A percentile compares a stretch with the other conserved stretches of the same genome.
phyloP scores from a whole-genome alignment of 2,329 filamentous ascomycete species.

The Nothophoma quercina region DNA sequence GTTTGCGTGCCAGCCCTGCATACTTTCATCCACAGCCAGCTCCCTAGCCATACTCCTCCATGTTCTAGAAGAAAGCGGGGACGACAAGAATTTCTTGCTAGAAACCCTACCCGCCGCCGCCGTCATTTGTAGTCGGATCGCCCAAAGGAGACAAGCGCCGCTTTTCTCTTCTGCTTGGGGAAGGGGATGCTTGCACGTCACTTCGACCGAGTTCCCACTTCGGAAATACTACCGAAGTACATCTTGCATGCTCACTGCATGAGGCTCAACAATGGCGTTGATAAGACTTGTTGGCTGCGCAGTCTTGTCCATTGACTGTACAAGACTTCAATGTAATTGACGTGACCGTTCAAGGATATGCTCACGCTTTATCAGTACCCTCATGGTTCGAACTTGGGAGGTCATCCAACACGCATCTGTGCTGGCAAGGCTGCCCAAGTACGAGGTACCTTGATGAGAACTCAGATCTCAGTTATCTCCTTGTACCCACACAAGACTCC shows the following conservation, averaged over 20 bases:
- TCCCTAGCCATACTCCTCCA: slow-evolving; percentile 11
- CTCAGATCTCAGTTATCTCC: no score
- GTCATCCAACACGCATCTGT: no score
- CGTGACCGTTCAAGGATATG: no score
- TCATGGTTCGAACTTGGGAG: no score
- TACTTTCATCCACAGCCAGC: slow-evolving; percentile 2
- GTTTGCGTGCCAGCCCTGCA: slow-evolving; percentile 3
- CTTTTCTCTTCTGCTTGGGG: no score
- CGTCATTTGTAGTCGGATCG: slow-evolving; percentile 8
- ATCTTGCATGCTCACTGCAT: slow-evolving; percentile 4
- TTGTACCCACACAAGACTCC: no score
- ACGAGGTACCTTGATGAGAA: no score
- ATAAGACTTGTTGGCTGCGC: neutral
- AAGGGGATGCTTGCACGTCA: slow-evolving; percentile 18
- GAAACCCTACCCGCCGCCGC: slow-evolving; percentile 20
- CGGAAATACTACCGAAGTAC: slow-evolving; percentile 9
- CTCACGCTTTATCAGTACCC: no score
- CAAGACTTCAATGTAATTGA: no score
- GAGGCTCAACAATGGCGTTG: slow-evolving; percentile 1
- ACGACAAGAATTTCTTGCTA: slow-evolving; percentile 19
- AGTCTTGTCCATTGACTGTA: no score
- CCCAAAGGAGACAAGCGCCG: slow-evolving; percentile 13
- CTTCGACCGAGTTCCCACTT: slow-evolving; percentile 1
- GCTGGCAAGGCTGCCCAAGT: no score
- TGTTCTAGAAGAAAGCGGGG: slow-evolving; percentile 25